Percentiles rank a stretch among this genome's conserved stretches.
Conservation (phyloP, 1,139 yeast species). For the Taphrina communis region DNA sequence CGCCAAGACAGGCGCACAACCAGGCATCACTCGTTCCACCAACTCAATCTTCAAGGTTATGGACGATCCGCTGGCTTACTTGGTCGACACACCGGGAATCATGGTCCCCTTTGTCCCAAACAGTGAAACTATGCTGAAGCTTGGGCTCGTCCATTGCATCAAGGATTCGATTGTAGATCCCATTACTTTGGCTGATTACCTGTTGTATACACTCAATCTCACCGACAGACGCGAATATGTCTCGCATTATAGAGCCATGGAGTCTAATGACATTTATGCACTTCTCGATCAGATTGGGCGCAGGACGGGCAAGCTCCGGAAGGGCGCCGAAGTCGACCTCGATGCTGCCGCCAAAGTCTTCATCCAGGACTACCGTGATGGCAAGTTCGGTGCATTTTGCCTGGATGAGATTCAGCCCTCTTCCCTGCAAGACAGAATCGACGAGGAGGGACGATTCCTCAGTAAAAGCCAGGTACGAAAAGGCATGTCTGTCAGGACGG, state of each 20-base stretch:
- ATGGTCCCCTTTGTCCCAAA: conserved; percentile 64
- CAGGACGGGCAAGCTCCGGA: conserved; percentile 49
- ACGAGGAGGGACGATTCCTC: conserved; percentile 34
- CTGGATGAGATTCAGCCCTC: conserved; percentile 50
- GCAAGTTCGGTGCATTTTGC: conserved; percentile 55
- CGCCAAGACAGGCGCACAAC: conserved; percentile 83
- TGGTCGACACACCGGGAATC: conserved; percentile 87
- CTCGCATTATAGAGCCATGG: conserved; percentile 59
- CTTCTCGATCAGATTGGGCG: conserved; percentile 64
- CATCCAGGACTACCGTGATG: conserved; percentile 71
- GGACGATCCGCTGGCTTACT: conserved; percentile 66
- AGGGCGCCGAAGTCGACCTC: conserved; percentile 45
- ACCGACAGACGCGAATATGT: conserved; percentile 50
- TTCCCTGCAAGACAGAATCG: conserved; percentile 33
- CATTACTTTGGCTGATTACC: conserved; percentile 82
- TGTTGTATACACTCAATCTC: conserved; percentile 71
- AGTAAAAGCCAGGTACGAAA: conserved; percentile 37
- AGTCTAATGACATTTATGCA: conserved; percentile 75
- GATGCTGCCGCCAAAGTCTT: conserved; percentile 69
- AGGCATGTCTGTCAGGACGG: conserved; percentile 7
- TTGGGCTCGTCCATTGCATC: conserved; percentile 81
- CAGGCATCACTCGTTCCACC: conserved; percentile 86
- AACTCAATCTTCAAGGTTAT: conserved; percentile 73
- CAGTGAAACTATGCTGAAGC: conserved; percentile 74
- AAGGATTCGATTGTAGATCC: conserved; percentile 76